phyloP scores from a whole-genome alignment of 176 grass and related monocot species.

The Zoysia japonica region DNA sequence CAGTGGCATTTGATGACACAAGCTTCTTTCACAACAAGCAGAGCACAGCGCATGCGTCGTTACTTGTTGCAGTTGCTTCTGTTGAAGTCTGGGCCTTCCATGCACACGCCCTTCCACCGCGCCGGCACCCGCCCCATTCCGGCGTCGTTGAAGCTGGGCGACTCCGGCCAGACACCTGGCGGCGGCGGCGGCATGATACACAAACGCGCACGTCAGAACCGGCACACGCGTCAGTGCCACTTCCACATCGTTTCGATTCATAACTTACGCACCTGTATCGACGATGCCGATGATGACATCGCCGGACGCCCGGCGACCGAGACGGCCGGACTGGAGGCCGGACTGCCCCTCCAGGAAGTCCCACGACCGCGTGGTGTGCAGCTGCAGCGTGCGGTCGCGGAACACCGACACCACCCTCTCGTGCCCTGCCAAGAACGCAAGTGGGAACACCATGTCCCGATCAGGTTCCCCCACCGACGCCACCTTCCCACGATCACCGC shows the following conservation, averaged over 20 bases:
- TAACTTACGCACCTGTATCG: constrained; percentile 48
- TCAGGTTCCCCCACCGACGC: background rate
- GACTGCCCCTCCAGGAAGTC: constrained; percentile 82
- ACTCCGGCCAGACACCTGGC: constrained; percentile 75
- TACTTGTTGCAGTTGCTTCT: constrained; percentile 88
- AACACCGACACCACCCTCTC: constrained; percentile 86
- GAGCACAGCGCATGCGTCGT: background rate
- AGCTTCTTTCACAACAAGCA: background rate
- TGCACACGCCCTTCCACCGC: constrained; percentile 87
- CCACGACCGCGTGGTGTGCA: constrained; percentile 96
- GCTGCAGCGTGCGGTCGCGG: constrained; percentile 70
- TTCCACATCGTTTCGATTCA: too few species aligned
- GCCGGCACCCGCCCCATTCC: constrained; percentile 70
- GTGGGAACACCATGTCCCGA: background rate
- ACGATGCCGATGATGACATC: constrained; percentile 83
- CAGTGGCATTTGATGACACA: background rate
- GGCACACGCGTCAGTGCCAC: too few species aligned
- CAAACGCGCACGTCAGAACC: too few species aligned
- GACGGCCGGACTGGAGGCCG: constrained; percentile 59
- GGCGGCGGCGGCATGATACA: too few species aligned
- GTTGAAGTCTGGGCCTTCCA: constrained; percentile 97
- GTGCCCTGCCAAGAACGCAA: constrained; percentile 41
- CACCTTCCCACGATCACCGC: background rate
- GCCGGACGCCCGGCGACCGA: constrained; percentile 62
- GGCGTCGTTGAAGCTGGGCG: constrained; percentile 77